Base-by-base conservation (phyloP, 352 stramenopile genomes). In the Phytophthora nicotianae region DNA sequence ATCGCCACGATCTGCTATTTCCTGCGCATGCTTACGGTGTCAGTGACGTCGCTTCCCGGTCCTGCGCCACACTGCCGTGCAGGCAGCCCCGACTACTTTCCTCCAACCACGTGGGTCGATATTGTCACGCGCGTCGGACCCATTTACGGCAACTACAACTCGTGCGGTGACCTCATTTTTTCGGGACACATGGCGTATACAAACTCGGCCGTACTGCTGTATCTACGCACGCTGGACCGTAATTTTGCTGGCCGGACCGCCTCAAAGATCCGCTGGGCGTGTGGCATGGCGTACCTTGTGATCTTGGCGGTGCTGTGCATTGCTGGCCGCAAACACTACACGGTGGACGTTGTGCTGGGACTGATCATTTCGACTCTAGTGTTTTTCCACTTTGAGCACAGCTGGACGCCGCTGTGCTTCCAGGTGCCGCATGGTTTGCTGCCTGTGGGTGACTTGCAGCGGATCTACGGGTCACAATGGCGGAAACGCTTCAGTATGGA, bases 341-440 rank as follows among this genome's bases (percentile, higher is more conserved):
- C 83, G 5, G 82, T 91, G n/a, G 82, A 91, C 59, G 76, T 91
- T 5, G 79, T 89, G 35, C 77, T 91, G 37, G 82, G 82, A 14
- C 51, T 88, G 17, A 72, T 91, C 35, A 72, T 91, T 38, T 80
- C 80, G 21, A 73, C 74, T 40, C 66, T 91, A 13, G 75, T 83
- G n/a, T 91, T 88, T 74, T 91, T 91, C 70, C 82, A 86, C 47
- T 91, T 91, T 24, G 80, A 89, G 60, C 79, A 91, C 68, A 78
- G 77, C 50, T 91, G 82, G 82, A 83, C 62, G 33, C 79, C 79
- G 14, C 19, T 86, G 32, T 86, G 77, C 50, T 68, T 85, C 40
- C 74, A 80, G 29, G 60, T 77, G 14, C 61, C 65, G 14, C 50
- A 77, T 19, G 66, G 68, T 17, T 29, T 75, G 32, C 47, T 70